Evolutionary conservation across 352 stramenopile species (phyloP), one percentile per base, ranked within the genome.

Genomic region (Globisporangium abappressorium): DNA sequence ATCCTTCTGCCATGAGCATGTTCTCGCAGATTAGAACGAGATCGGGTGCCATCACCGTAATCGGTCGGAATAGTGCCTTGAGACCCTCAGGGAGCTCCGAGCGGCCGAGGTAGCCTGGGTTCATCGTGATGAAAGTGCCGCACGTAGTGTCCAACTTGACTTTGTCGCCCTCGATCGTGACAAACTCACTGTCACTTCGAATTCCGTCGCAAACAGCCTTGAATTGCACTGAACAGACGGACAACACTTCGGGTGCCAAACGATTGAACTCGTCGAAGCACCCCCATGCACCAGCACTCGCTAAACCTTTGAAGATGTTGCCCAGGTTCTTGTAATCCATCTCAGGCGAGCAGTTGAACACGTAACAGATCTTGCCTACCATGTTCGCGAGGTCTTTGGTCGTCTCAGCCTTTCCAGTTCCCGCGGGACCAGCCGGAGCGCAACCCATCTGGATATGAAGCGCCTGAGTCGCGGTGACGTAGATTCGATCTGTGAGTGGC

Each of bases 241-340:
- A 97, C 3, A 98, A 66, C 1, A 98, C 93, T 47, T 98, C 93
- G 1, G 94, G 93, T 5, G 93, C 88, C 9, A 98, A 77, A 3
- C 95, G 84, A 43, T 99, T 98, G 70, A 99, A 98, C 70, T 98
- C 95, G 71, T 98, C 95, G 74, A 99, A 98, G 77, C 95, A 98
- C 0, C 94, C 94, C 95, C 95, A 99, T 0, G 95, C 86, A 26
- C 95, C 95, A 38, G 89, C 90, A 15, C 89, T 97, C 7, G 94
- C 93, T 20, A 98, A 63, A 0, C 95, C 94, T 66, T 98, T 98
- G 74, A 98, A 99, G 60, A 98, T 98, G 66, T 98, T 98, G 22
- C 93, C 95, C 2, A 99, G 70, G 57, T 95, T 96, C 70, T 97
- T 91, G 81, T 98, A 98, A 78, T 98, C 94, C 91, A 98, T 98